These are phyloP conservation scores for Cyberlindnera mississippiensis DNA, from an alignment of 805 yeast genomes.

Conservation along the genomic window DNA sequence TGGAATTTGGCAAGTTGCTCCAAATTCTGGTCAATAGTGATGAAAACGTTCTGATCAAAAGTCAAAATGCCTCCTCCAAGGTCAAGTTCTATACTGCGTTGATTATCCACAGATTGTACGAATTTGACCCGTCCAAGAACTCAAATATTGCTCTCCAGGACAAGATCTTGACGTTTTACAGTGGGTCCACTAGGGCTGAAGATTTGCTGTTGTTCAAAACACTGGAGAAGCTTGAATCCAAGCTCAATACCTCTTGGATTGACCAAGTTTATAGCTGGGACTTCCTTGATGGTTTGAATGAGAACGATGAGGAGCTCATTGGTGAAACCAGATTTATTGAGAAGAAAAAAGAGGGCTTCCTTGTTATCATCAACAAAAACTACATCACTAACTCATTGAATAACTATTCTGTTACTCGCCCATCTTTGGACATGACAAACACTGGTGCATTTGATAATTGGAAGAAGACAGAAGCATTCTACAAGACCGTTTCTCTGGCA, in stretches of 20 bases:
- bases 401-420: conserved; percentile 30
- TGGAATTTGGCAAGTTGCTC: conserved; percentile 48
- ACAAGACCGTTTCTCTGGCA: conserved; percentile 19
- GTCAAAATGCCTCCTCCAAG: conserved; percentile 24
- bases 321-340: conserved; percentile 46
- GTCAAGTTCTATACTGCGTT: conserved; percentile 42
- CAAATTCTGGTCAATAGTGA: conserved; percentile 62
- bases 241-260: conserved; percentile 59
- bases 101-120: conserved; percentile 46
- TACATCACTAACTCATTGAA: conserved; percentile 47
- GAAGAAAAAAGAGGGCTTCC: conserved; percentile 43
- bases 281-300: conserved; percentile 37
- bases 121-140: conserved; percentile 40
- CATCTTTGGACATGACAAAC: conserved; percentile 27
- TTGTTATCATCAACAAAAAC: conserved; percentile 47
- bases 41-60: conserved; percentile 31
- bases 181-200: conserved; percentile 57
- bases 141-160: conserved; percentile 46
- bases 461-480: conserved; percentile 30
- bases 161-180: conserved; percentile 48
- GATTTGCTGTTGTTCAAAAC: conserved; percentile 61
- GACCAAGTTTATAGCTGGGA: conserved; percentile 63
- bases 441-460: conserved; percentile 20
- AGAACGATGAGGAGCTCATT: conserved; percentile 42
- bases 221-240: conserved; percentile 54